These are phyloP conservation scores for Coccomyxa subellipsoidea DNA, from an alignment of 163 green algal species.

Conservation along the genomic window DNA sequence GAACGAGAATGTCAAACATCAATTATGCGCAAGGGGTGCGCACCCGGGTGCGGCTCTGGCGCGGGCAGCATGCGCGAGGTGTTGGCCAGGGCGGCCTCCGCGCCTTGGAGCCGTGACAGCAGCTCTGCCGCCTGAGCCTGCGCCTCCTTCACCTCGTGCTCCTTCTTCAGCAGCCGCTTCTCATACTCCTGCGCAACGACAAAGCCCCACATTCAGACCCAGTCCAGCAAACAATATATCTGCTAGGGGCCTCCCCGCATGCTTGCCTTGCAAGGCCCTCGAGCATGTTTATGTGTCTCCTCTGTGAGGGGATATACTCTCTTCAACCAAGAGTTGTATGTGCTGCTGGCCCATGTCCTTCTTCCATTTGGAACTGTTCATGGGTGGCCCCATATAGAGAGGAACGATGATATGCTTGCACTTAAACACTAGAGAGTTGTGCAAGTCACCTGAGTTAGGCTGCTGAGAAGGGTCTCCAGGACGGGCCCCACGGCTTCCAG, in stretches of 20 bases:
- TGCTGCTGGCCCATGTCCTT: too few relatives aligned
- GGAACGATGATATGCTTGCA: too few relatives aligned
- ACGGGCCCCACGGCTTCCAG: slow-evolving; percentile 73
- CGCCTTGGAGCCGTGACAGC: slow-evolving; percentile 32
- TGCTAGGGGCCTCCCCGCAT: too few relatives aligned
- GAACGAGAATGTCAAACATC: too few relatives aligned
- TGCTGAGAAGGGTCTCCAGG: slow-evolving; percentile 70
- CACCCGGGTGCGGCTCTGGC: background rate
- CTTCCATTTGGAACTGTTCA: too few relatives aligned
- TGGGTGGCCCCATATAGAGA: too few relatives aligned
- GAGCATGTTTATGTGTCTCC: too few relatives aligned
- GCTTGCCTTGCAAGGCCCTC: too few relatives aligned
- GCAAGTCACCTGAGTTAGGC: slow-evolving; percentile 48
- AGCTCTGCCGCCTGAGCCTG: background rate
- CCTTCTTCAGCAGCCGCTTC: slow-evolving; percentile 72
- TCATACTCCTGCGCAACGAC: slow-evolving; percentile 90
- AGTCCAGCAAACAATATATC: background rate
- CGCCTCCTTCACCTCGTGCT: slow-evolving; percentile 53
- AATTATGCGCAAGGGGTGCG: background rate
- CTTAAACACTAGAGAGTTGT: too few relatives aligned
- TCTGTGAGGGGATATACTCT: too few relatives aligned
- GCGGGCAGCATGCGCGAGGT: slow-evolving; percentile 12
- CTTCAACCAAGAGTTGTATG: too few relatives aligned
- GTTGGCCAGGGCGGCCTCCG: background rate
- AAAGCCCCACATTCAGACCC: too few relatives aligned